Evolutionary conservation across 140 eudicot species (phyloP).

Genomic region (Senecio squalidus): DNA sequence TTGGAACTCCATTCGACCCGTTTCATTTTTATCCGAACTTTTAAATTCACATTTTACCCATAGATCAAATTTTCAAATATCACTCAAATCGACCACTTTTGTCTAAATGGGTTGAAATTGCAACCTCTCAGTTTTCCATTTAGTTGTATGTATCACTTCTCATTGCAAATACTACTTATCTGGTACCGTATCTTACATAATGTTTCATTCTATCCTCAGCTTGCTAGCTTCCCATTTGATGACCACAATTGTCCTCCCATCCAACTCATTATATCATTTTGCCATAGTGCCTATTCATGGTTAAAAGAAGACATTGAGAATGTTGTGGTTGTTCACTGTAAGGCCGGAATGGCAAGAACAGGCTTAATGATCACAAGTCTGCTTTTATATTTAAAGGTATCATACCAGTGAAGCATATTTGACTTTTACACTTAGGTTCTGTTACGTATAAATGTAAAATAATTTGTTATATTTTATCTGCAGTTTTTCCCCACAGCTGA

Average conservation of each 20-base stretch:
- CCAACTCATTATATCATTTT: conserved; percentile 79
- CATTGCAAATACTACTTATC: conserved; percentile 1
- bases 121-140: no score
- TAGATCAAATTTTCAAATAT: no score
- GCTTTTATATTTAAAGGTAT: conserved; percentile 78
- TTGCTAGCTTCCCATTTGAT: conserved; percentile 95
- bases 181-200: background rate
- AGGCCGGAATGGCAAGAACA: conserved; percentile 99
- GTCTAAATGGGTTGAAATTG: no score
- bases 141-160: no score
- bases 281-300: conserved; percentile 98
- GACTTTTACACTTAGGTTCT: conserved; percentile 5
- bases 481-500: conserved; percentile 97
- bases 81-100: no score
- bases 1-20: no score
- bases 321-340: conserved; percentile 97
- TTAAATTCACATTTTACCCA: no score
- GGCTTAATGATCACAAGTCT: conserved; percentile 97
- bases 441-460: background rate
- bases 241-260: conserved; percentile 98
- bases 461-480: background rate
- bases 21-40: no score
- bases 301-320: conserved; percentile 95
- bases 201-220: conserved; percentile 41
- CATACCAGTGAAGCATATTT: background rate